phyloP scores from a whole-genome alignment of 352 stramenopile species.

The Phytophthora podocarpi region DNA sequence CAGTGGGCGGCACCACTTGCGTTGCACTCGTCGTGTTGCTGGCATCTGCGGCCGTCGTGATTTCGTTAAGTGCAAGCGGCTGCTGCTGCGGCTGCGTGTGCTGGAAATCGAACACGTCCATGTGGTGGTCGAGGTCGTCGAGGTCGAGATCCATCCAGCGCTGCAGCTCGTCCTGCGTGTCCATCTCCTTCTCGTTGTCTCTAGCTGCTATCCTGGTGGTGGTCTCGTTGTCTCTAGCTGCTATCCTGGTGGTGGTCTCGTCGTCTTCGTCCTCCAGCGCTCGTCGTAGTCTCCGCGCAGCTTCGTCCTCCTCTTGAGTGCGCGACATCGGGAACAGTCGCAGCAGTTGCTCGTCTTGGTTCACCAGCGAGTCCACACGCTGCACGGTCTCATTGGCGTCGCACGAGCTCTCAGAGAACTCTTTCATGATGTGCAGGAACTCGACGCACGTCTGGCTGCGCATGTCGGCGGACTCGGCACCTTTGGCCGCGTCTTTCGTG shows the following conservation, averaged over 20 bases:
- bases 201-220: conserved; percentile 27
- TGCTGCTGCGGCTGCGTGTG: conserved; percentile 36
- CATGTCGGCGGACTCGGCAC: conserved; percentile 34
- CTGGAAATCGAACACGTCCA: conserved; percentile 64
- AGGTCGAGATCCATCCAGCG: conserved; percentile 69
- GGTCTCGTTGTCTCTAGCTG: conserved; percentile 16
- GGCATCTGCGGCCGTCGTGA: conserved; percentile 2
- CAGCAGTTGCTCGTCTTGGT: conserved; percentile 62
- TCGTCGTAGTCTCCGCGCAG: conserved; percentile 22
- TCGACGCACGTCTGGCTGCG: conserved; percentile 62
- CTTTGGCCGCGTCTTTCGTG: conserved; percentile 28
- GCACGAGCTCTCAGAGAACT: conserved; percentile 72
- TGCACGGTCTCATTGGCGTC: conserved; percentile 65
- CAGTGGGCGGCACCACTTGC: conserved; percentile 21
- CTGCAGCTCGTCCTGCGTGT: conserved; percentile 60
- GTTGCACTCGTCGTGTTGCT: neutral
- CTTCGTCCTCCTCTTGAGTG: conserved; percentile 31
- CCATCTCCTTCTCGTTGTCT: conserved; percentile 43
- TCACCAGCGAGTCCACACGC: conserved; percentile 69
- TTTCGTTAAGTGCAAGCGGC: conserved; percentile 26
- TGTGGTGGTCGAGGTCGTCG: conserved; percentile 56
- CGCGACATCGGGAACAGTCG: conserved; percentile 53
- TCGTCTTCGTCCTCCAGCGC: conserved; percentile 29
- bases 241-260: conserved; percentile 28
- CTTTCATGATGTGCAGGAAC: conserved; percentile 81